Evolutionary conservation across 768 basidiomycete species (phyloP), one percentile per base, ranked within the genome.

Genomic region (Russula dissimulans): DNA sequence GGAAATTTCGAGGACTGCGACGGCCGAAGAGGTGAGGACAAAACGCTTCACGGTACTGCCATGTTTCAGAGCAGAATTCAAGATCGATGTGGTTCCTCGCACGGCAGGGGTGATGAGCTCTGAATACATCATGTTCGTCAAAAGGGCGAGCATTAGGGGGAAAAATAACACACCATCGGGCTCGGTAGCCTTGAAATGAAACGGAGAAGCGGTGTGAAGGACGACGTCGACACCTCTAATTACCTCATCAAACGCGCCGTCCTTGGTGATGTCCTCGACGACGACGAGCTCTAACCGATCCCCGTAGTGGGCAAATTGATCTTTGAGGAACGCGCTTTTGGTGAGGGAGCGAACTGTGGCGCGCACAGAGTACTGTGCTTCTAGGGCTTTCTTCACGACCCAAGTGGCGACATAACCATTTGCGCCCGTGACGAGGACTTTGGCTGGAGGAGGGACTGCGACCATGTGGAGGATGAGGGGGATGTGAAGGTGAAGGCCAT

Each of bases 141-240:
- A 52, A 53, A 10, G 48, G 4, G 3, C 10, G 6, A 7, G 6
- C 10, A 2, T 18, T 31, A 4, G 39, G 38, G 7, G n/a, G 3
- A 52, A 34, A 22, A 29, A 15, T 3, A 8, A 56, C 67, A 41
- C 46, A 70, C 71, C 68, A 15, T 71, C 63, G 5, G 75, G 73
- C 43, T 82, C 76, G 18, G 76, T 72, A 1, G 74, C 76, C 1
- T 77, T 72, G 29, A 74, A 61, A 56, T 78, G 72, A 66, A 83
- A 78, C 0, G 87, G 87, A 1, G 86, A 87, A 0, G 86, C 86
- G 4, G 77, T 82, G 66, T 89, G 89, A 41, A 75, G 78, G 53
- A 93, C 81, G 0, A 79, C 90, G 60, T 89, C 84, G 8, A 91
- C 82, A 1, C 79, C 88, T 69, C 84, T 81, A 60, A 91, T 86